Conservation (phyloP, 2,329 filamentous ascomycete genomes). For the Fulvia fulva region DNA sequence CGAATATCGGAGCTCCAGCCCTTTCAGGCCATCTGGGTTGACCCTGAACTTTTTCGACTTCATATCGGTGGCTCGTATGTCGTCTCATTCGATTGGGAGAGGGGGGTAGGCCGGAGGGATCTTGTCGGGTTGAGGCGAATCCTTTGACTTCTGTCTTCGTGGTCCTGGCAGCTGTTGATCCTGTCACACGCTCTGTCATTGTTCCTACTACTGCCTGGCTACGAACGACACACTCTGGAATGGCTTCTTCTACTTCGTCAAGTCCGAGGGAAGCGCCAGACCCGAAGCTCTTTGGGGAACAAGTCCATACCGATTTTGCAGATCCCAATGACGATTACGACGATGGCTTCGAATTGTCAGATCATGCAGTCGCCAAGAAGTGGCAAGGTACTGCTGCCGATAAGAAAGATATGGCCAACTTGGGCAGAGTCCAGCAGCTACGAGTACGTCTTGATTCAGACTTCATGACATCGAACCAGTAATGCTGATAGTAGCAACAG, state of each 20-base stretch:
- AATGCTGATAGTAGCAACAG: background rate
- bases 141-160: background rate
- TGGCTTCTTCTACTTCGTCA: background rate
- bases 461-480: no score
- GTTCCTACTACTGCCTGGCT: background rate
- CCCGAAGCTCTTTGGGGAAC: background rate
- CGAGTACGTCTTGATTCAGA: background rate
- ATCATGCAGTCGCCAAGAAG: constrained; percentile 20
- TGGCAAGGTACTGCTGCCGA: constrained; percentile 23
- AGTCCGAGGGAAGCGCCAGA: background rate
- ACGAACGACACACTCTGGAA: background rate
- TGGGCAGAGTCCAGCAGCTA: constrained; percentile 23
- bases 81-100: background rate
- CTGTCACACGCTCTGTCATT: background rate
- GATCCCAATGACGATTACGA: constrained; percentile 8
- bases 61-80: background rate
- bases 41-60: background rate
- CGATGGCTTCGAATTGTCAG: constrained; percentile 15
- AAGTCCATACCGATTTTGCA: constrained; percentile 1
- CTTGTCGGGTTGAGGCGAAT: background rate
- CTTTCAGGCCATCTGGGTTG: background rate
- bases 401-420: constrained; percentile 21
- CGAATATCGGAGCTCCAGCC: background rate
- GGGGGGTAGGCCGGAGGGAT: background rate
- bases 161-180: background rate